Evolutionary conservation across 108 stramenopile genomes (phyloP), one percentile per base, ranked within the genome.

Genomic region (Nannochloropsis oceanica): DNA sequence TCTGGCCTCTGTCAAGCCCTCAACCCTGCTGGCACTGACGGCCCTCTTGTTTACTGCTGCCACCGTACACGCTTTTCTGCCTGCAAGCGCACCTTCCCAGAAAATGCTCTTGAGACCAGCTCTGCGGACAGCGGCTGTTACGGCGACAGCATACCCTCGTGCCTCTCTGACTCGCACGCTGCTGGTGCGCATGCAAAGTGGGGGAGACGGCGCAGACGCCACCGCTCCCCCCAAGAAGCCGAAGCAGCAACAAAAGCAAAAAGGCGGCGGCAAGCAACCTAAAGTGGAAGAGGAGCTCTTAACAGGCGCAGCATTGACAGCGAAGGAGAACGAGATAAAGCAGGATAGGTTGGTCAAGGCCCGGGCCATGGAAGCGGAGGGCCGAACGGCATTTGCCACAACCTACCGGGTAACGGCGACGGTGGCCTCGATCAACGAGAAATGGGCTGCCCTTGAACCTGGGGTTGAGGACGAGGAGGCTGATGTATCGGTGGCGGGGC

Each of bases 401-500:
- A 90, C 91, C 11, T 96, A 86, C 90, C 86, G 88, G 26, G 89
- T 89, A 2, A 94, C 94, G 24, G 89, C 89, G 20, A 91, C 94
- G 8, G 94, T 94, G 5, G 84, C 91, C 3, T 84, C 92, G 86
- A 83, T 95, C 83, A 82, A 90, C 25, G 34, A 84, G 20, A 87
- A 92, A 43, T 95, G 93, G 73, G 92, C 93, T 11, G 92, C 87
- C 46, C 84, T 97, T 83, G 94, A 91, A 80, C 84, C 84, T 24
- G 95, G 96, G 24, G 91, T 92, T 83, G 96, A 96, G 86, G 93
- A 91, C 82, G 92, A 92, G 80, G 88, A 20, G 43, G 93, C 91
- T 12, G 91, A 94, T 43, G 94, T 97, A 22, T 85, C 93, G 2
- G 94, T 96, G 34, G 95, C 96, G 14, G 97, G 97, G 8, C 93